These are phyloP conservation scores for Silene uniflora DNA, from an alignment of 148 eudicot species.

Conservation along the genomic window DNA sequence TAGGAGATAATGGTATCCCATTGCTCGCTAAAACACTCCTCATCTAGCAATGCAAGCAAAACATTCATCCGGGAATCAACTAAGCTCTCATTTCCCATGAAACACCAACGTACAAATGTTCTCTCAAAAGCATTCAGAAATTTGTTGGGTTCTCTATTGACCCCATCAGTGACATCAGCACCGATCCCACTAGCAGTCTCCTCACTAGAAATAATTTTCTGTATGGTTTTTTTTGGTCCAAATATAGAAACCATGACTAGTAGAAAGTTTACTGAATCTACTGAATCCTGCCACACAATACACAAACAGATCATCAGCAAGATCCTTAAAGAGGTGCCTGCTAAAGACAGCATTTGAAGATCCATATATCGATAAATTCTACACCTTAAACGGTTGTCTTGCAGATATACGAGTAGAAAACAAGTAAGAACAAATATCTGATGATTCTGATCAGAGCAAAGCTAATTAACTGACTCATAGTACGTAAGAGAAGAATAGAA, in stretches of 20 bases:
- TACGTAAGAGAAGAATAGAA: background rate
- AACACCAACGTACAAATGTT: constrained; percentile 75
- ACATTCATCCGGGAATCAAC: constrained; percentile 61
- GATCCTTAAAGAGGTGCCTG: background rate
- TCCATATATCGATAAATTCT: background rate
- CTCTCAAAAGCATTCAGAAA: constrained; percentile 62
- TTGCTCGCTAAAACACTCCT: constrained; percentile 61
- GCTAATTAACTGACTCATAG: background rate
- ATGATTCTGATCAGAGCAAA: constrained; percentile 5
- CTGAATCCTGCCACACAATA: constrained; percentile 57
- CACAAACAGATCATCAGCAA: constrained; percentile 16
- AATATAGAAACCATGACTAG: constrained; percentile 52
- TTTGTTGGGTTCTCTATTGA: constrained; percentile 32
- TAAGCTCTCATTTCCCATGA: constrained; percentile 44
- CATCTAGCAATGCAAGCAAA: constrained; percentile 70
- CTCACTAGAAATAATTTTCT: constrained; percentile 31
- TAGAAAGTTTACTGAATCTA: constrained; percentile 47
- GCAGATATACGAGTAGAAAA: background rate
- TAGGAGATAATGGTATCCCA: constrained; percentile 62
- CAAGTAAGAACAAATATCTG: background rate
- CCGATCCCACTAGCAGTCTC: constrained; percentile 22
- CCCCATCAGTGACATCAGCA: constrained; percentile 20
- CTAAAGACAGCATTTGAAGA: background rate
- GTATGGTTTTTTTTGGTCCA: constrained; percentile 62
- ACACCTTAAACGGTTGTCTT: constrained; percentile 1